Percentiles rank a stretch among this genome's conserved stretches.
phyloP scores from a whole-genome alignment of 176 grass and related monocot genomes.

The Aegilops speltoides region DNA sequence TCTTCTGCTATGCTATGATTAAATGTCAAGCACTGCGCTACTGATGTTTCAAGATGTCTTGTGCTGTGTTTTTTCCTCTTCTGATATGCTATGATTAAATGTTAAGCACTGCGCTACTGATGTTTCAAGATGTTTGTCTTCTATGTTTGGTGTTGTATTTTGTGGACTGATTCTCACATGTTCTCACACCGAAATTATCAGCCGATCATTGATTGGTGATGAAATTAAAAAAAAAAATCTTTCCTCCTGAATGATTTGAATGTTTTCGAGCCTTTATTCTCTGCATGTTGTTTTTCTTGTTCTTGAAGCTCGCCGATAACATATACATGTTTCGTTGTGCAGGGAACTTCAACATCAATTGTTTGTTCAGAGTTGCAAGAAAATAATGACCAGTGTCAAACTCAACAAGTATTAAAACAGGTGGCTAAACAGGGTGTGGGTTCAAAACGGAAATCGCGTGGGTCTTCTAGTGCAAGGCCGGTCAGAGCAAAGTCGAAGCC shows the following conservation, averaged over 20 bases:
- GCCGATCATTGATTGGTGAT: background rate
- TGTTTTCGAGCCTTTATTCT: slow-evolving; percentile 20
- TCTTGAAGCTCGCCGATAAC: slow-evolving; percentile 14
- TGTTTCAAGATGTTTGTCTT: background rate
- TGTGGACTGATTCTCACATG: background rate
- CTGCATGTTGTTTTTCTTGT: slow-evolving; percentile 2
- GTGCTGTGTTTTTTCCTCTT: background rate
- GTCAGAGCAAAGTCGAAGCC: slow-evolving; percentile 37
- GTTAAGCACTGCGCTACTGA: background rate
- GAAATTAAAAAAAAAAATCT: background rate
- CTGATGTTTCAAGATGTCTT: background rate
- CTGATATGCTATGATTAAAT: background rate
- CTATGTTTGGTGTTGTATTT: slow-evolving; percentile 17
- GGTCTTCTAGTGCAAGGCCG: slow-evolving; percentile 6
- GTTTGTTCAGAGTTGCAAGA: slow-evolving; percentile 11
- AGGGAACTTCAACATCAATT: slow-evolving; percentile 39
- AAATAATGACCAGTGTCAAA: slow-evolving; percentile 31
- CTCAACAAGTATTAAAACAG: slow-evolving; percentile 32
- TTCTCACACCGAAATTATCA: background rate
- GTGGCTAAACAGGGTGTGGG: slow-evolving; percentile 19
- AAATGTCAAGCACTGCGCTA: background rate
- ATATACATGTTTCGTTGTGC: slow-evolving; percentile 17
- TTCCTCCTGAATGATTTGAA: background rate
- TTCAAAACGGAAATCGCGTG: slow-evolving; percentile 13
- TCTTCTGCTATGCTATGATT: background rate